phyloP scores from a whole-genome alignment of 495 filamentous ascomycete species.

The Annulohypoxylon stygium region DNA sequence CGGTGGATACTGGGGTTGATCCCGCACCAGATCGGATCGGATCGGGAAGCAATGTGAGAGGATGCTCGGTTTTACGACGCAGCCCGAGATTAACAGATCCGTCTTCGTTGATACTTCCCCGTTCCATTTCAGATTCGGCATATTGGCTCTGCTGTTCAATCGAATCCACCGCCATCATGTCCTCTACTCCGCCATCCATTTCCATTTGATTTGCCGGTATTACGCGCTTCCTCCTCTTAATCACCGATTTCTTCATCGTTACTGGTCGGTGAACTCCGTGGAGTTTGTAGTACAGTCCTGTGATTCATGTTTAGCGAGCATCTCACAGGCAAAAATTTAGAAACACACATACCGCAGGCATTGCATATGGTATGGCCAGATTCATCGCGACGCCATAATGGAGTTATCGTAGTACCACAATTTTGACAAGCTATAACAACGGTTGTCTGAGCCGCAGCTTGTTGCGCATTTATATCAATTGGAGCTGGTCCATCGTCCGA shows the following conservation, averaged over 20 bases:
- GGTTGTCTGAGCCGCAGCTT: slow-evolving; percentile 67
- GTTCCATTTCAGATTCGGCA: slow-evolving; percentile 55
- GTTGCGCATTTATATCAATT: slow-evolving; percentile 63
- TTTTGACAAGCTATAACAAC: slow-evolving; percentile 96
- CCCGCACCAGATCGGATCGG: slow-evolving; percentile 53
- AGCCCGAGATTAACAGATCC: slow-evolving; percentile 72
- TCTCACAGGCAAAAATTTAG: neutral
- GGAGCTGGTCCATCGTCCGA: slow-evolving; percentile 55
- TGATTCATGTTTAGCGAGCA: slow-evolving; percentile 32
- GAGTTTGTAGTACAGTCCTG: slow-evolving; percentile 96
- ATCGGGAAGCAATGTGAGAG: slow-evolving; percentile 63
- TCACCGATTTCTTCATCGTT: slow-evolving; percentile 96
- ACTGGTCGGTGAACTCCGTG: slow-evolving; percentile 93
- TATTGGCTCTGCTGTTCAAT: slow-evolving; percentile 59
- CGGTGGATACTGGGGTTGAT: slow-evolving; percentile 54
- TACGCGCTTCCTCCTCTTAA: slow-evolving; percentile 95
- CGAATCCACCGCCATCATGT: slow-evolving; percentile 58
- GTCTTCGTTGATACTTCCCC: slow-evolving; percentile 65
- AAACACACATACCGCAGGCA: slow-evolving; percentile 83
- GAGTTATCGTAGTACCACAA: slow-evolving; percentile 96
- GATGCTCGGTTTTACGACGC: slow-evolving; percentile 60
- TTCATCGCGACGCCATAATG: slow-evolving; percentile 95
- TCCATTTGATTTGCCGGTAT: slow-evolving; percentile 80
- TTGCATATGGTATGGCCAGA: slow-evolving; percentile 98
- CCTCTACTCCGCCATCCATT: slow-evolving; percentile 59